Base-by-base conservation (phyloP, 176 grass and related monocot species). In the Dendrocalamus sinicus region DNA sequence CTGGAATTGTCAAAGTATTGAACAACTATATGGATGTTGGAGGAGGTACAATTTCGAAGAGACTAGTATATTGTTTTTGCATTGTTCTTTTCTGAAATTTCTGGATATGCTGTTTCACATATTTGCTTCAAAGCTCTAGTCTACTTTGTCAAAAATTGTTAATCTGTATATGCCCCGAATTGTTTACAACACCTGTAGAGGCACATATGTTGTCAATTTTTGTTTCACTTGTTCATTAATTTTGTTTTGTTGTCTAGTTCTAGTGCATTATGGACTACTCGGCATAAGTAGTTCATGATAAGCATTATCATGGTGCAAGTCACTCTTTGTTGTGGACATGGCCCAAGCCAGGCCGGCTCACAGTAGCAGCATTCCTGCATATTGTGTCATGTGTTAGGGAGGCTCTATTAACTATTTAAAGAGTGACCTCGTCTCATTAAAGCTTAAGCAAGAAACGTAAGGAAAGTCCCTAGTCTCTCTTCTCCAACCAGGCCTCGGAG, bases 1-100 rank as follows among this genome's bases (percentile, higher is more conserved):
- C 88, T 51, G 96, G 91, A 79, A 94, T 98, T 66, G 94, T 98
- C 26, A 98, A 98, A 91, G 91, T 92, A 70, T 78, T 98, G 39
- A 98, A 95, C 81, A 95, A 92, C 79, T 92, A 89, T 83, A 95
- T 94, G 78, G 96, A 98, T 79, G 81, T 92, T 84, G 93, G 96
- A 81, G 93, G 96, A 90, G 96, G 96, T 98, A 95, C 32, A 51
- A 4, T 81, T 75, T 72, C 0, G 8, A 79, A 86, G 59, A 66
- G 76, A 40, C 32, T 53, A 84, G 26, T 40, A 76, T 76, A 13
- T 30, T 65, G 32, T 76, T 84, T 76, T 54, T 53, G 0, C 13
- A 19, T 12, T 64, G 22, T 12, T 82, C 6, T 47, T 72, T 77
- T 71, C 72, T 64, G 39, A 83, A 61, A 45, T 3, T 46, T n/a